Percentiles rank a stretch among this genome's conserved stretches.
Conservation (phyloP, 192 early-diverging fungal species). For the Neocallimastix lanati region DNA sequence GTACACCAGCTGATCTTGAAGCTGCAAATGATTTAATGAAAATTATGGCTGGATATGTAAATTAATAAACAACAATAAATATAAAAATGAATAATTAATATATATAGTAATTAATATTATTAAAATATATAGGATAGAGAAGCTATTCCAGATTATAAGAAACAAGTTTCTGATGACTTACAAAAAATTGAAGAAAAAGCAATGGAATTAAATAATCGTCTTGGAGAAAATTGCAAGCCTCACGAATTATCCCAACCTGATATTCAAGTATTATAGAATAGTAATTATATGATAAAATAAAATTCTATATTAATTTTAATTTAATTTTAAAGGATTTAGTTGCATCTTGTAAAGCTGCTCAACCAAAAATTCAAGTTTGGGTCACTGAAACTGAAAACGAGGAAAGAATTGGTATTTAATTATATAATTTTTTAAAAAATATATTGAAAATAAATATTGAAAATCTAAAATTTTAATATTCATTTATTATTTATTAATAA, state of each 20-base stretch:
- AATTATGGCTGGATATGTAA: slow-evolving; percentile 87
- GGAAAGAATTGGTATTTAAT: slow-evolving; percentile 47
- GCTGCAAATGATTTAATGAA: slow-evolving; percentile 98
- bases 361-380: slow-evolving; percentile 53
- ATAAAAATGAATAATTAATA: slow-evolving; percentile 2
- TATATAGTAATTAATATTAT: no score
- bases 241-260: slow-evolving; percentile 17
- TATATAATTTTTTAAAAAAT: neutral
- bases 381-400: slow-evolving; percentile 61
- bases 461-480: no score
- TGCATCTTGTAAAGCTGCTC: slow-evolving; percentile 43
- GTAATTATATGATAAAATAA: no score
- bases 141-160: slow-evolving; percentile 67
- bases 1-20: slow-evolving; percentile 75
- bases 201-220: slow-evolving; percentile 48
- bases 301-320: no score
- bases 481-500: no score
- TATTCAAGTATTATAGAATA: slow-evolving; percentile 11
- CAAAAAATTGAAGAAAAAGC: slow-evolving; percentile 62
- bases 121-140: slow-evolving; percentile 17
- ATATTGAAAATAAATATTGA: neutral
- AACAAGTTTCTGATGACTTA: slow-evolving; percentile 61
- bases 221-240: slow-evolving; percentile 54
- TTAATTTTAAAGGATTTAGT: slow-evolving; percentile 60
- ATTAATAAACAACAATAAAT: slow-evolving; percentile 8